A percentile compares a stretch with the other conserved stretches of the same genome.
These are phyloP conservation scores for Acmispon strigosus DNA, from an alignment of 306 rosid genomes.

Conservation along the genomic window DNA sequence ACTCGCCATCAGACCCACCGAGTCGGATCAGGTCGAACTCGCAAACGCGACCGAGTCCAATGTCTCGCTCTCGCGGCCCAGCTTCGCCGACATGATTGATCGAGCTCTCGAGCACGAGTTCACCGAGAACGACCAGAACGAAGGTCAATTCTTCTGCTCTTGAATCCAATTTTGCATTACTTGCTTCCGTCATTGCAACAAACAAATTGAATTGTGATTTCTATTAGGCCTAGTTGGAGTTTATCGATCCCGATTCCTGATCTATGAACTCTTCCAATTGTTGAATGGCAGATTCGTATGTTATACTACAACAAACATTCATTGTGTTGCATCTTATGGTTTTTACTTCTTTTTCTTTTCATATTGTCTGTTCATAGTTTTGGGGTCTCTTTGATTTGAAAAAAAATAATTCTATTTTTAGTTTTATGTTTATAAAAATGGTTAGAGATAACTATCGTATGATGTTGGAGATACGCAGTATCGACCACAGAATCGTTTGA, in stretches of 20 bases:
- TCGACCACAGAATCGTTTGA: too few relatives aligned
- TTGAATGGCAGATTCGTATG: slow-evolving; percentile 7
- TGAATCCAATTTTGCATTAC: slow-evolving; percentile 1
- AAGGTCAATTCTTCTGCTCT: slow-evolving; percentile 38
- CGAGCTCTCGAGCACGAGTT: slow-evolving; percentile 93
- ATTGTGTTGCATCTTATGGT: slow-evolving; percentile 2
- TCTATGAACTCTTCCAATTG: not conserved
- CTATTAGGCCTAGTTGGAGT: not conserved
- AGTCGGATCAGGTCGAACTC: slow-evolving; percentile 50
- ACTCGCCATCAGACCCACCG: slow-evolving; percentile 30
- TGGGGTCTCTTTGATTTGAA: too few relatives aligned
- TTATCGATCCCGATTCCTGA: slow-evolving; percentile 16
- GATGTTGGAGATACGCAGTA: too few relatives aligned
- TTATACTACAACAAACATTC: not conserved
- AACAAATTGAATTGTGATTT: not conserved
- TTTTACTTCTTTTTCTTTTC: not conserved
- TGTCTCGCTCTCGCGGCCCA: slow-evolving; percentile 54
- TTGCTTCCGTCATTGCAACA: not conserved
- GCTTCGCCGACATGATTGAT: slow-evolving; percentile 93
- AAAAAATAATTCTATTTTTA: too few relatives aligned
- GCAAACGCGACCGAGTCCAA: slow-evolving; percentile 55
- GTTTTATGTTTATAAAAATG: too few relatives aligned
- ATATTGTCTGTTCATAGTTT: too few relatives aligned
- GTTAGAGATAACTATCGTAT: too few relatives aligned
- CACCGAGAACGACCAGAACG: slow-evolving; percentile 83